Evolutionary conservation across 2,329 filamentous ascomycete species (phyloP), one percentile per base, ranked within the genome.

Genomic region (Colletotrichum musae): DNA sequence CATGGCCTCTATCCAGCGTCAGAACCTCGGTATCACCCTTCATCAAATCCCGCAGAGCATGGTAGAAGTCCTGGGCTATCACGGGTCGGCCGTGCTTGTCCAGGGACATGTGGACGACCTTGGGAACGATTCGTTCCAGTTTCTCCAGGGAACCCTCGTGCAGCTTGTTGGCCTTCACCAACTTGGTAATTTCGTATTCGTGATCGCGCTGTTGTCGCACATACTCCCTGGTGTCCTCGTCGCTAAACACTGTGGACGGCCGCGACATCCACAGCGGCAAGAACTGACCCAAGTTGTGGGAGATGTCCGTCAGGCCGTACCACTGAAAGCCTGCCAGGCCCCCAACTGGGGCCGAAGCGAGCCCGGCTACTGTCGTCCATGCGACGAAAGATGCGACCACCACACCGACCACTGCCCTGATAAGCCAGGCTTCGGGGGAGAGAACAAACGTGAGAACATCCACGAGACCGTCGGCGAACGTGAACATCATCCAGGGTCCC

Each of bases 41-140:
- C 56, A 92, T 85, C 65, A 86, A 83, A 61, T 87, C 85, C 26
- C 84, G 82, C 9, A 94, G 77, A 0, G 91, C 91, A 64, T 88
- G 83, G 87, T 89, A 94, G 69, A 94, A 92, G 3, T 89, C 85
- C 26, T 88, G 83, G 0, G 87, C 80, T 16, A 93, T 86, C 24
- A 86, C 79, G 0, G 82, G 78, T 10, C 85, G 83, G 15, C 90
- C 91, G 36, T 87, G 77, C 41, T 81, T 77, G 65, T 86, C 81
- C 7, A 84, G 82, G 15, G 85, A 82, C 72, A 92, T 85, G 68
- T 87, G 85, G 5, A 93, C 80, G 10, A 86, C 73, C 13, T 85
- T 82, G 0, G 92, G 91, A 3, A 93, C 77, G 4, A 86, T 78
- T 0, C 79, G 73, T 54, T 86, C 75, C 3, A 92, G 75, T 41